Evolutionary conservation across 805 yeast species (phyloP), one percentile per base, ranked within the genome.

Genomic region (Myxozyma sirexii): DNA sequence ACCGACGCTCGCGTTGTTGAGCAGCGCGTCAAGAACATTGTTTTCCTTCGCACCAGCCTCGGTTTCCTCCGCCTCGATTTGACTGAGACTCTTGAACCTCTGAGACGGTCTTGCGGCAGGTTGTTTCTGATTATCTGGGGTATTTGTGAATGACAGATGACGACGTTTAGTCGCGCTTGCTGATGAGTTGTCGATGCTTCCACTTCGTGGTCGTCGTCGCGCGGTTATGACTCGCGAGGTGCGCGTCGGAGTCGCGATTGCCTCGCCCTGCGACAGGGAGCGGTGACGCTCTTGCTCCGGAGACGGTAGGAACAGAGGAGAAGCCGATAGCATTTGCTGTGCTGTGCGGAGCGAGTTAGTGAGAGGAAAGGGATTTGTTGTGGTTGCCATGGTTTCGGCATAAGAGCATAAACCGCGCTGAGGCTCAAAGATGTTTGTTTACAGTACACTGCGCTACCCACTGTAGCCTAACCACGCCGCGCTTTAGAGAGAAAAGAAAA

Each of bases 51-150:
- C 21, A 19, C 4, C 24, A 27, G 10, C 4, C 42, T 15, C 33
- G 31, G 21, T 38, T 15, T 41, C 55, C 35, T 56, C 56, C 12
- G 46, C n/a, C 12, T 43, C 61, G 23, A 57, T 51, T 33, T 57
- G 54, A 15, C 46, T 52, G 27, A 57, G 24, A 17, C 54, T 53
- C 31, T 49, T 49, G 44, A 53, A 57, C 27, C 60, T 50, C 53
- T 24, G 31, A 8, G 46, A 35, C 2, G 56, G 52, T 6, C 45
- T 24, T 23, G 54, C 35, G 15, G 48, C 35, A 26, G 48, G 8
- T n/a, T 31, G 10, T 39, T 39, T 13, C 15, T n/a, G 31, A 33
- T 21, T 37, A 29, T 47, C 19, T 7, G 7, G 33, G 21, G 13
- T 21, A 12, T 15, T 45, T 3, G 37, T 45, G 49, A 17, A 37